Evolutionary conservation across 345 rosid species (phyloP).

Genomic region (Citrus sp.): DNA sequence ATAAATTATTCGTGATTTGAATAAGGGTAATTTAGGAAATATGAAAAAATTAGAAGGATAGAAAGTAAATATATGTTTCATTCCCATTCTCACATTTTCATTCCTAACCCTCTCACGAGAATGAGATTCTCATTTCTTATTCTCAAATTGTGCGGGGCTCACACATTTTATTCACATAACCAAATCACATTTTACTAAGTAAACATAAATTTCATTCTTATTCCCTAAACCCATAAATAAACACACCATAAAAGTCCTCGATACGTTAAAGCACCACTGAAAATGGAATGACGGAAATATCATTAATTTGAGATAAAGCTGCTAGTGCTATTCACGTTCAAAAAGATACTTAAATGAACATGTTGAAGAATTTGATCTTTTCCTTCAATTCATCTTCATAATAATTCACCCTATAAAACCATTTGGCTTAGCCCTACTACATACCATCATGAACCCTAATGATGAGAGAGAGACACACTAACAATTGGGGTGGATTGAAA

Average conservation of each 20-base stretch:
- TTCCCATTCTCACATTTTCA: too few species aligned
- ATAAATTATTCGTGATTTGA: too few species aligned
- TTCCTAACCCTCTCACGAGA: too few species aligned
- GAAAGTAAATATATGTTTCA: too few species aligned
- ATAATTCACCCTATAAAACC: neutral
- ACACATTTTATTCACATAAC: too few species aligned
- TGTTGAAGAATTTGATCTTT: neutral
- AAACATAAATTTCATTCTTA: too few species aligned
- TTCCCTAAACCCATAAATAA: fast-evolving
- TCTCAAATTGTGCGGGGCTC: fast-evolving
- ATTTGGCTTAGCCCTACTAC: neutral
- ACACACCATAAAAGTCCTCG: too few species aligned
- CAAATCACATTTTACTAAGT: too few species aligned
- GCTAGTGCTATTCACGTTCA: neutral
- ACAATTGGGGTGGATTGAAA: neutral
- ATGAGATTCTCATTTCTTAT: too few species aligned
- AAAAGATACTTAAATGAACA: neutral
- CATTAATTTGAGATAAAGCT: neutral
- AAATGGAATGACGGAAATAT: too few species aligned
- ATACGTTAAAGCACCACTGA: neutral
- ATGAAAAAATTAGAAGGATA: too few species aligned
- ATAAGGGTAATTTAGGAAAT: too few species aligned
- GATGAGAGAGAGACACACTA: neutral
- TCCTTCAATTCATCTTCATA: neutral
- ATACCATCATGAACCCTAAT: neutral